Base-by-base conservation (phyloP, 179 eudicot genomes). In the Beta corolliflora region DNA sequence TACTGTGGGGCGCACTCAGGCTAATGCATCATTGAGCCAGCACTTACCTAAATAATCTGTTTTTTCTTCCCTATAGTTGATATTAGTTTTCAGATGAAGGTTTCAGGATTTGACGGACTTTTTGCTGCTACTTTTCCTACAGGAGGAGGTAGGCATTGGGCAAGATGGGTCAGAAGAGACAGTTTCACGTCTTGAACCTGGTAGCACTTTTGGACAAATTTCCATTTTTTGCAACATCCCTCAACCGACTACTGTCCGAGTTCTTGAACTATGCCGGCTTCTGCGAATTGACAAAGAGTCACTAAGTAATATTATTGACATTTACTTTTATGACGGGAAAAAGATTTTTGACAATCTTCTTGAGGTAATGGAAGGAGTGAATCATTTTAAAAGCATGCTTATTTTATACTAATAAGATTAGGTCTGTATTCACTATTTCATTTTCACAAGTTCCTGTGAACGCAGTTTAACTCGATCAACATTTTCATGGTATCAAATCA, bases 231-330 rank as follows among this genome's bases (percentile, higher is more conserved):
- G 96, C 90, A 94, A 91, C 84, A 87, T 96, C 74, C 92, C 99
- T 72, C 99, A 92, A 77, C 98, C 98, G n/a, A 89, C 86, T 75
- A 90, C 97, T 0, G 92, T 96, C 73, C 89, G 93, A 31, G 99
- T 94, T 41, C 84, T 89, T 60, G 93, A 92, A 74, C 87, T 94
- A 5, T 94, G 98, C 81, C 88, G 94, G 69, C 91, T 96, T 85
- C 84, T 96, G 72, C 92, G 98, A 31, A 84, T 96, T 73, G 99
- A 96, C 86, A 96, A 91, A 83, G 97, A 96, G 85, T 84, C 98
- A 44, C 88, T 96, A 46, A 82, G 93, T 64, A 90, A 91, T 85
- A 91, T 96, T 25, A 89, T 96, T 58, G 97, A 96, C 69, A 91
- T 94, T 73, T 96, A 84, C 83, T 94, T 96, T 82, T 89, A 90